A percentile compares a stretch with the other conserved stretches of the same genome.
phyloP scores from a whole-genome alignment of 768 basidiomycete species.

The Coprinopsis marcescibilis region DNA sequence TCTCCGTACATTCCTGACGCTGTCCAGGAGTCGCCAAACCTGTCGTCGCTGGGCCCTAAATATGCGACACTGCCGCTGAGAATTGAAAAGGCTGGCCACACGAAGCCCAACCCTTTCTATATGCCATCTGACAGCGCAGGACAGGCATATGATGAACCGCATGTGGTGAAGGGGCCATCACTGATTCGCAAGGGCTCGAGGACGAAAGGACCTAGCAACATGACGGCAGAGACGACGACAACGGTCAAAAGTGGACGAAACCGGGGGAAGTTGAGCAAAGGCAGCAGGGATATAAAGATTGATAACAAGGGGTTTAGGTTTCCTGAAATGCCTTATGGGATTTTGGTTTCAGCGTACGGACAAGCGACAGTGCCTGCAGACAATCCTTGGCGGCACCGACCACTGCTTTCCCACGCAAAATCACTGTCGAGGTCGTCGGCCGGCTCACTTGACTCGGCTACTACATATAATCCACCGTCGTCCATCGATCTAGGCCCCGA shows the following conservation, averaged over 20 bases:
- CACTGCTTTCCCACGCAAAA: constrained; percentile 31
- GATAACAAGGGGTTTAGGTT: no score
- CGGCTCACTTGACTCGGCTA: constrained; percentile 20
- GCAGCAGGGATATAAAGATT: no score
- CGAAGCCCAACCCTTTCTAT: background rate
- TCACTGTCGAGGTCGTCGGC: constrained; percentile 20
- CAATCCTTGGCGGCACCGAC: constrained; percentile 20
- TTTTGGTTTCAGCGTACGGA: no score
- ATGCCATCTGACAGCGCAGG: background rate
- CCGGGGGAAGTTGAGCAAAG: background rate
- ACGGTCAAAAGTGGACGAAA: background rate
- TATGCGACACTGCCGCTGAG: constrained; percentile 1
- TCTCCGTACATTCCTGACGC: no score
- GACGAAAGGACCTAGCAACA: no score
- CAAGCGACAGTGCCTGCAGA: background rate
- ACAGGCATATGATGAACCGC: background rate
- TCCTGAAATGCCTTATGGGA: no score
- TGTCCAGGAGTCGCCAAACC: no score
- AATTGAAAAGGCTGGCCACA: constrained; percentile 1
- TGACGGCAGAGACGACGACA: background rate
- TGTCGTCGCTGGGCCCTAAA: background rate
- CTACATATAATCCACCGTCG: constrained; percentile 19
- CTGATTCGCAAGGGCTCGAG: background rate
- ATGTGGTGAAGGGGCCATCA: background rate
- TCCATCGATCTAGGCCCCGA: constrained; percentile 29